Evolutionary conservation across 2,329 filamentous ascomycete genomes (phyloP).

Genomic region (Lachnellula hyalina): DNA sequence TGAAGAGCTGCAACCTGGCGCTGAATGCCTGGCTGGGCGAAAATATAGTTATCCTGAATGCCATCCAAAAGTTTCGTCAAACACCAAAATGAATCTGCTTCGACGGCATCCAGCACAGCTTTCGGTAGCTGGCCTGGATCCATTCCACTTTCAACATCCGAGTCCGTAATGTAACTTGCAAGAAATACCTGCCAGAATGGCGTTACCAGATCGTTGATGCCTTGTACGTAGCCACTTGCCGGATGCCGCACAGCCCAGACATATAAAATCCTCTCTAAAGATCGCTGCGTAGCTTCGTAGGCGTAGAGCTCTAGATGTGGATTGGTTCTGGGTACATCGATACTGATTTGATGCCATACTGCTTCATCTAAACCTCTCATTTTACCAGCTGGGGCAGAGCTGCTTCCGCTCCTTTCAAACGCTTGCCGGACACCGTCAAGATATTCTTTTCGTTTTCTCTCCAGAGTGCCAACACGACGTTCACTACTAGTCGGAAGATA

Average conservation of each 20-base stretch:
- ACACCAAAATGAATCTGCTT: slow-evolving; percentile 98
- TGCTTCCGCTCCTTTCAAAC: slow-evolving; percentile 59
- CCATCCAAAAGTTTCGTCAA: slow-evolving; percentile 96
- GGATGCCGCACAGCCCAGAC: slow-evolving; percentile 97
- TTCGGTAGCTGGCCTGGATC: slow-evolving; percentile 91
- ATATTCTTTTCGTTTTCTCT: slow-evolving; percentile 94
- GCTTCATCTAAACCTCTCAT: slow-evolving; percentile 79
- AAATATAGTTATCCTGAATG: slow-evolving; percentile 98
- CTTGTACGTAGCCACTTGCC: slow-evolving; percentile 95
- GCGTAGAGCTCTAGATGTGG: slow-evolving; percentile 92
- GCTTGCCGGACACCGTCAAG: slow-evolving; percentile 79
- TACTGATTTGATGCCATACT: slow-evolving; percentile 99
- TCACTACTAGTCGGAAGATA: slow-evolving; percentile 98
- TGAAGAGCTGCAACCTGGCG: slow-evolving; percentile 83
- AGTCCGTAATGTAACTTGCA: slow-evolving; percentile 89
- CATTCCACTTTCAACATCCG: slow-evolving; percentile 89
- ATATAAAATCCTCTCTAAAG: slow-evolving; percentile 89
- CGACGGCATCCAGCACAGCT: slow-evolving; percentile 88
- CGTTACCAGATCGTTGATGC: slow-evolving; percentile 96
- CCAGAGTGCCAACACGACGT: slow-evolving; percentile 79
- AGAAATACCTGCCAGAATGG: slow-evolving; percentile 98
- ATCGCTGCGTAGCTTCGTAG: slow-evolving; percentile 93
- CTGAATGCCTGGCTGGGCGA: slow-evolving; percentile 94
- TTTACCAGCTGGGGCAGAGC: slow-evolving; percentile 39
- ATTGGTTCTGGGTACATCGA: slow-evolving; percentile 93